Evolutionary conservation across 139 green algal genomes (phyloP).

Genomic region (Chloropicon primus): DNA sequence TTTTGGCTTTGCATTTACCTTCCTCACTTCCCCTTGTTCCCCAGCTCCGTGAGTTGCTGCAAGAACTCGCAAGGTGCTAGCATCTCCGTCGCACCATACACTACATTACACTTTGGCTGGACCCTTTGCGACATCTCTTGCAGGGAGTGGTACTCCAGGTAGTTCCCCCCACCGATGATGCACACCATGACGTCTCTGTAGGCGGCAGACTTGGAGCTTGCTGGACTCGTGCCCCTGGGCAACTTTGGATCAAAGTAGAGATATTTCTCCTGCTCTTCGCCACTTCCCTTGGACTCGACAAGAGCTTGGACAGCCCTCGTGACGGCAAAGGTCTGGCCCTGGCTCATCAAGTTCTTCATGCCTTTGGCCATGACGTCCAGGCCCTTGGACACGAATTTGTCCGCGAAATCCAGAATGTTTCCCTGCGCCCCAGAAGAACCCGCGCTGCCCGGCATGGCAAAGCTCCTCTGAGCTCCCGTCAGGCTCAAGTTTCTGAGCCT

Average conservation of each 20-base stretch:
- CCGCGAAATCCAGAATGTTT: constrained; percentile 81
- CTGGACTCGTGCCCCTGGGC: constrained; percentile 5
- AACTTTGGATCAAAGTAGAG: constrained; percentile 77
- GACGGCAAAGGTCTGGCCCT: constrained; percentile 47
- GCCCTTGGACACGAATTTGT: constrained; percentile 73
- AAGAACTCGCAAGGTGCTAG: constrained; percentile 55
- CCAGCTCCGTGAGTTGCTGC: constrained; percentile 64
- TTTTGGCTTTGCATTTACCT: no score
- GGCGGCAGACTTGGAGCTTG: constrained; percentile 30
- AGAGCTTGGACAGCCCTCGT: constrained; percentile 73
- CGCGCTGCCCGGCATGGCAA: background rate
- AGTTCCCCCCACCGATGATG: constrained; percentile 94
- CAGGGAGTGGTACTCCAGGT: constrained; percentile 75
- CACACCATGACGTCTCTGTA: constrained; percentile 86
- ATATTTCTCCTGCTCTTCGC: constrained; percentile 47
- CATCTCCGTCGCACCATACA: constrained; percentile 92
- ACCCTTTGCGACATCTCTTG: constrained; percentile 30
- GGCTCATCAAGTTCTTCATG: constrained; percentile 81
- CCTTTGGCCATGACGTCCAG: constrained; percentile 73
- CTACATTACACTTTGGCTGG: constrained; percentile 26
- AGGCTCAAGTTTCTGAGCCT: constrained; percentile 77
- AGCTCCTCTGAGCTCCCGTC: constrained; percentile 25
- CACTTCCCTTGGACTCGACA: constrained; percentile 49
- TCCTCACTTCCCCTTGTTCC: constrained; percentile 21
- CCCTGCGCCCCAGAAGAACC: constrained; percentile 15